Percentiles rank a stretch among this genome's conserved stretches.
Conservation (phyloP, 768 basidiomycete species). For the Mycena rosella region DNA sequence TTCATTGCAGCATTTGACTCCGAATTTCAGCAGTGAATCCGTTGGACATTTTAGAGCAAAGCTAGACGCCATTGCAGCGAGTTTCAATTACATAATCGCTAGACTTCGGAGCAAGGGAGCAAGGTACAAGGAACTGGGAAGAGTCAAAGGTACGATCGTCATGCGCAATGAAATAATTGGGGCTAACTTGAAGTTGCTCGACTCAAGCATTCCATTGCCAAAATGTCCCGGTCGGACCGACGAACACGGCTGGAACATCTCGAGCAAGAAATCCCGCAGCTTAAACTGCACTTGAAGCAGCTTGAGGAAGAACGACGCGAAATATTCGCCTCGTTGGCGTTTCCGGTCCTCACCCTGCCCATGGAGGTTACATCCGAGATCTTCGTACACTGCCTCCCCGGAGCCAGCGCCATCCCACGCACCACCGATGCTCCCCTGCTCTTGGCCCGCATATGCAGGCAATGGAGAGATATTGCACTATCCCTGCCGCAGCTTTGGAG, state of each 20-base stretch:
- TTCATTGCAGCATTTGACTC: too few species aligned
- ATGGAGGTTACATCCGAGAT: conserved; percentile 43
- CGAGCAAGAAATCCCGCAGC: neutral
- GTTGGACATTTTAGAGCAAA: too few species aligned
- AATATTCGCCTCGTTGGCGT: neutral
- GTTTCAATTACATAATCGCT: too few species aligned
- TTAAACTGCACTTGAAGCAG: neutral
- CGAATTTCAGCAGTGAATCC: too few species aligned
- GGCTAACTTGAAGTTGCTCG: too few species aligned
- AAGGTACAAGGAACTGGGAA: too few species aligned
- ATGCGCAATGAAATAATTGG: too few species aligned
- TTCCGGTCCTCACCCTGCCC: conserved; percentile 37
- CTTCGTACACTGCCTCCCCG: conserved; percentile 39
- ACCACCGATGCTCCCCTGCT: conserved; percentile 37
- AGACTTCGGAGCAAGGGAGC: too few species aligned
- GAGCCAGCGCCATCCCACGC: neutral
- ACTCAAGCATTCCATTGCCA: too few species aligned
- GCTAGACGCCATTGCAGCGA: too few species aligned
- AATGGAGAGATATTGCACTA: conserved; percentile 47
- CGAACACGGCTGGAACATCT: neutral
- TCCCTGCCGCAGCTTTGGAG: conserved; percentile 46
- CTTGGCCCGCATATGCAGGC: conserved; percentile 43
- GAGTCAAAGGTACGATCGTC: too few species aligned
- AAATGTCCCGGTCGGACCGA: neutral
- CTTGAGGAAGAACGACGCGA: neutral